Conservation (phyloP, 179 eudicot species). For the Drosera spatulata region DNA sequence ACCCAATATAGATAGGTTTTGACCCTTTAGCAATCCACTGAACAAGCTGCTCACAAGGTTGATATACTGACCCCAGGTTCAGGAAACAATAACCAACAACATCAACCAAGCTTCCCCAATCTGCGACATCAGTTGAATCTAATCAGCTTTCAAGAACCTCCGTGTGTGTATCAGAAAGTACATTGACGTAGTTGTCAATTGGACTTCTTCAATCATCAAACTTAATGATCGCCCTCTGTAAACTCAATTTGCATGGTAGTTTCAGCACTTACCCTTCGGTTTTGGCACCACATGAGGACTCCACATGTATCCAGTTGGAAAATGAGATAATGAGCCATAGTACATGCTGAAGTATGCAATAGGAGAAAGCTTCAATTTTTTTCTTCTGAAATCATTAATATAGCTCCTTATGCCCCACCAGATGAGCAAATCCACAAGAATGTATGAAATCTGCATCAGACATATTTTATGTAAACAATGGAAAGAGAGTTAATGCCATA, state of each 20-base stretch:
- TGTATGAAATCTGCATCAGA: slow-evolving; percentile 60
- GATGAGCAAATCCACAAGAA: slow-evolving; percentile 73
- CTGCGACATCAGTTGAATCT: slow-evolving; percentile 30
- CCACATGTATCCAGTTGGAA: slow-evolving; percentile 97
- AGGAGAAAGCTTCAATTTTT: slow-evolving; percentile 80
- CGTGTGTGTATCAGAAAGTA: background rate
- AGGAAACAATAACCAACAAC: slow-evolving; percentile 95
- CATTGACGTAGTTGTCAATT: too few relatives aligned
- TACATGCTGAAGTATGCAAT: slow-evolving; percentile 86
- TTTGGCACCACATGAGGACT: slow-evolving; percentile 87
- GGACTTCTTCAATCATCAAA: too few relatives aligned
- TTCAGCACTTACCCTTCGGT: slow-evolving; percentile 52
- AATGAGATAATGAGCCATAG: slow-evolving; percentile 75
- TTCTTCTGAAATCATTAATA: slow-evolving; percentile 80
- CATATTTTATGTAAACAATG: background rate
- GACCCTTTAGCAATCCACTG: slow-evolving; percentile 73
- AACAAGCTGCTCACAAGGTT: slow-evolving; percentile 57
- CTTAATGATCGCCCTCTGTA: background rate
- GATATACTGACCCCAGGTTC: slow-evolving; percentile 60
- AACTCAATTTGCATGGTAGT: background rate
- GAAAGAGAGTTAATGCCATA: background rate
- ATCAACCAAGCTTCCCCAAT: slow-evolving; percentile 92
- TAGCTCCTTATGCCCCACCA: slow-evolving; percentile 95
- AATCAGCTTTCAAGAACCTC: slow-evolving; percentile 1
- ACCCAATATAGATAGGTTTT: slow-evolving; percentile 77